phyloP scores from a whole-genome alignment of 345 rosid species.

The Lepidium aucheri region DNA sequence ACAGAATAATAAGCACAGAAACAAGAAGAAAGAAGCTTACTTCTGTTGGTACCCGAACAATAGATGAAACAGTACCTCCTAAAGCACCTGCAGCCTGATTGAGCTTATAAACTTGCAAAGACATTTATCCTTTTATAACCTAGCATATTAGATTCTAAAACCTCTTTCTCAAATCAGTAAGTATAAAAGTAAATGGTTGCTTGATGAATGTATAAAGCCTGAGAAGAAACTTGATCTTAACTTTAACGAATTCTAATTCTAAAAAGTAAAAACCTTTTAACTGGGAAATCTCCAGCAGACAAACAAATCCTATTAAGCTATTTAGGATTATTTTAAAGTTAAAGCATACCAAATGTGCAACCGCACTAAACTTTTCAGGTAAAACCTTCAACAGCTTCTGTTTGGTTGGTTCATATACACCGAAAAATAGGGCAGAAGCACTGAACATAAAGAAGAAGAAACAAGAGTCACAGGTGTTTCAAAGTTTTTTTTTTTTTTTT shows the following conservation, averaged over 20 bases:
- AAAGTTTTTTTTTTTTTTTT: background rate
- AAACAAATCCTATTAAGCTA: background rate
- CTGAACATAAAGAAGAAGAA: conserved; percentile 27
- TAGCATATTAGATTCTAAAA: background rate
- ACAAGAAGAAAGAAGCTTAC: conserved; percentile 24
- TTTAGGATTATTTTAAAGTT: background rate
- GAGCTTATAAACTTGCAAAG: conserved; percentile 32
- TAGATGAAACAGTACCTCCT: conserved; percentile 72
- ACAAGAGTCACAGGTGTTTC: background rate
- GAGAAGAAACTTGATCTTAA: background rate
- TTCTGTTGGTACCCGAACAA: conserved; percentile 75
- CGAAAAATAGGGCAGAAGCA: conserved; percentile 63
- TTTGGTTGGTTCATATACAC: conserved; percentile 64
- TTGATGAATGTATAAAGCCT: background rate
- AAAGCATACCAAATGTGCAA: conserved; percentile 52
- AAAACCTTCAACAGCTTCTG: conserved; percentile 43
- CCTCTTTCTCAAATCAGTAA: background rate
- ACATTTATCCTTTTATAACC: background rate
- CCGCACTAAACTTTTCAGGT: conserved; percentile 51
- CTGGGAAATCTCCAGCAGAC: background rate
- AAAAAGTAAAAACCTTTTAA: background rate
- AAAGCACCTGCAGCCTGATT: conserved; percentile 74
- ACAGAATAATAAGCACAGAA: background rate
- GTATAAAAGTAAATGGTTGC: background rate
- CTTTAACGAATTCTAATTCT: background rate